Base-by-base conservation (phyloP, 2,329 filamentous ascomycete genomes). In the Aspergillus sp. region DNA sequence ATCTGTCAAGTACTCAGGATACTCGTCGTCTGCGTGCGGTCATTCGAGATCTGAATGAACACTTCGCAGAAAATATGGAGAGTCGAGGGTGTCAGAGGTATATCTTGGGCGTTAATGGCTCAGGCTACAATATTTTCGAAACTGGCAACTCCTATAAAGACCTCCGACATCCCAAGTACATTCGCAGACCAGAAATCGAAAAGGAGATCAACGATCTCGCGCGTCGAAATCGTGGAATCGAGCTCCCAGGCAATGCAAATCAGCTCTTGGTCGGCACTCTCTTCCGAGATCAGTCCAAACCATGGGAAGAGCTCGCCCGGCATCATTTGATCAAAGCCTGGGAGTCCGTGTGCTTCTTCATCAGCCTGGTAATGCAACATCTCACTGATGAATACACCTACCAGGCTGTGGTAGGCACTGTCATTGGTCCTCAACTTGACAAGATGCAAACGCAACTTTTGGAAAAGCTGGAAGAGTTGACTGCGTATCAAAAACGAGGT, bases 191-290 rank as follows among this genome's bases (percentile, higher is more conserved):
- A 1, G 27, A 13, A 1, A 9, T 59, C 0, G 46, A 53, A 12
- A 9, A 47, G 0, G 54, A 66, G 10, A 45, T 53, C 13, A 51
- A 44, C 10, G 51, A 65, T 33, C 53, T 66, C 26, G 56, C 58
- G 9, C 52, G 51, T 2, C 39, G 47, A 11, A 59, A 51, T n/a
- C 44, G 58, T 9, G 65, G 63, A 0, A 50, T 58, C n/a, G 65
- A 69, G 39, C 44, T 67, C 0, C 62, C 66, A 6, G 66, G 66
- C 7, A 58, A 42, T 11, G 54, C 60, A 12, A 66, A 67, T 26
- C 59, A 59, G 11, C 43, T 60, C 0, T 53, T 67, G 1, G 58
- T 68, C 1, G 61, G 59, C 0, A 53, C 46, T 13, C 40, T 69
- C 4, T 68, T 68, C 36, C 53, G 57, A 8, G 59, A 67, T 26